phyloP scores from a whole-genome alignment of 1,139 yeast genomes.

The Saccharomycopsis crataegensis region DNA sequence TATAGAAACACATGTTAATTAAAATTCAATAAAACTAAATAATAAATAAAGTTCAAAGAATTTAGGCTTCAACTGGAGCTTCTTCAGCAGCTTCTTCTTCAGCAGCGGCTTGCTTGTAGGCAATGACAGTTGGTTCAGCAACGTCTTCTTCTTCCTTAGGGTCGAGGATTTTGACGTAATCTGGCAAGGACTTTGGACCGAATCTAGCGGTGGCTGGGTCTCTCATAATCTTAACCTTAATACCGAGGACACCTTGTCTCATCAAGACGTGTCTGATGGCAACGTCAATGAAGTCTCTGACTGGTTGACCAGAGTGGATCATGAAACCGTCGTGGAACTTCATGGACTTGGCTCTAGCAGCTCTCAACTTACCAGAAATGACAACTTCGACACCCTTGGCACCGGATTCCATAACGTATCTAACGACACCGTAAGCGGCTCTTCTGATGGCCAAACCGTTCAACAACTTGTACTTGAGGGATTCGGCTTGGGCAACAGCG shows the following conservation, averaged over 20 bases:
- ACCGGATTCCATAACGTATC: conserved; percentile 99
- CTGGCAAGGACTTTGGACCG: conserved; percentile 95
- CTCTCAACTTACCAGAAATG: conserved; percentile 98
- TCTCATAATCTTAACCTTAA: conserved; percentile 98
- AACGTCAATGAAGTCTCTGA: conserved; percentile 94
- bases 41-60: neutral
- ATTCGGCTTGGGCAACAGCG: conserved; percentile 99
- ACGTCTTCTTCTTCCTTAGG: conserved; percentile 95
- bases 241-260: conserved; percentile 99
- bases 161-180: conserved; percentile 88
- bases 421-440: conserved; percentile 99
- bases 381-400: conserved; percentile 99
- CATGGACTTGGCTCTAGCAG: conserved; percentile 99
- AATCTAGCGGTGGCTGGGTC: conserved; percentile 89
- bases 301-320: conserved; percentile 99
- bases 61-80: conserved; percentile 19
- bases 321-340: conserved; percentile 99
- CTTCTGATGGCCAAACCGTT: conserved; percentile 99
- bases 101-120: conserved; percentile 46
- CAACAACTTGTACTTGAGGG: conserved; percentile 95
- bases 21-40: neutral
- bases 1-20: too few species aligned
- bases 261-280: conserved; percentile 99
- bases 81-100: conserved; percentile 22
- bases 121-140: conserved; percentile 79